A percentile compares a stretch with the other conserved stretches of the same genome.
Evolutionary conservation across 1,284 basidiomycete species (phyloP).

Genomic region (Sporisorium exsertum): DNA sequence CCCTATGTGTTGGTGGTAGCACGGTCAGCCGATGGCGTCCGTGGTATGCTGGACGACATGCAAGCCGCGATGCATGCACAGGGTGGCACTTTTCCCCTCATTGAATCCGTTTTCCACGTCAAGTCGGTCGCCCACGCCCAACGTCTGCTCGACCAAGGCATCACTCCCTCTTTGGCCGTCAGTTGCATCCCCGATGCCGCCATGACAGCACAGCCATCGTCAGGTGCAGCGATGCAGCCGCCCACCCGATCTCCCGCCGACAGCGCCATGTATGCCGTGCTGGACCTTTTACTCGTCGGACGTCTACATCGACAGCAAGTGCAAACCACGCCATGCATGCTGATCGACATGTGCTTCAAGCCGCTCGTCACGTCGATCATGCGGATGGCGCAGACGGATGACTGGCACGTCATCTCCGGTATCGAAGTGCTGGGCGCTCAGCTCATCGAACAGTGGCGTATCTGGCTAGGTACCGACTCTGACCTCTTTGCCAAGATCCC

Average conservation of each 20-base stretch:
- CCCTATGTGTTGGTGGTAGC: slow-evolving; percentile 11
- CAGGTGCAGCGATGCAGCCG: neutral
- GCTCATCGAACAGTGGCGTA: slow-evolving; percentile 16
- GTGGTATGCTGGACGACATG: slow-evolving; percentile 4
- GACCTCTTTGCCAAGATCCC: slow-evolving; percentile 12
- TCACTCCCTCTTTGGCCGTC: slow-evolving; percentile 17
- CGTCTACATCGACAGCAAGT: slow-evolving; percentile 12
- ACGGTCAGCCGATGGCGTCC: slow-evolving; percentile 5
- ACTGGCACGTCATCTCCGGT: slow-evolving; percentile 11
- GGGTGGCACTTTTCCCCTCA: slow-evolving; percentile 8
- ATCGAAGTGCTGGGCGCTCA: slow-evolving; percentile 15
- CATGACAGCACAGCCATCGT: neutral
- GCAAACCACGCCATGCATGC: slow-evolving; percentile 11
- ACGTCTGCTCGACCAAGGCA: slow-evolving; percentile 11
- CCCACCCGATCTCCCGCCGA: neutral
- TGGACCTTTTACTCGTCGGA: slow-evolving; percentile 9
- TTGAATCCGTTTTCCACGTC: slow-evolving; percentile 11
- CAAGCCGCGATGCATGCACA: slow-evolving; percentile 6
- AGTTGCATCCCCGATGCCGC: slow-evolving; percentile 18
- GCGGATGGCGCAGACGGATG: slow-evolving; percentile 6
- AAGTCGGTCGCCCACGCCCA: slow-evolving; percentile 7
- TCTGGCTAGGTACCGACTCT: slow-evolving; percentile 12
- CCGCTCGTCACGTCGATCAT: slow-evolving; percentile 14
- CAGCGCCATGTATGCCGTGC: slow-evolving; percentile 1
- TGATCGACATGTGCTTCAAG: slow-evolving; percentile 21